Evolutionary conservation across 192 early-diverging fungal species (phyloP).

Genomic region (Entophlyctis helioformis): DNA sequence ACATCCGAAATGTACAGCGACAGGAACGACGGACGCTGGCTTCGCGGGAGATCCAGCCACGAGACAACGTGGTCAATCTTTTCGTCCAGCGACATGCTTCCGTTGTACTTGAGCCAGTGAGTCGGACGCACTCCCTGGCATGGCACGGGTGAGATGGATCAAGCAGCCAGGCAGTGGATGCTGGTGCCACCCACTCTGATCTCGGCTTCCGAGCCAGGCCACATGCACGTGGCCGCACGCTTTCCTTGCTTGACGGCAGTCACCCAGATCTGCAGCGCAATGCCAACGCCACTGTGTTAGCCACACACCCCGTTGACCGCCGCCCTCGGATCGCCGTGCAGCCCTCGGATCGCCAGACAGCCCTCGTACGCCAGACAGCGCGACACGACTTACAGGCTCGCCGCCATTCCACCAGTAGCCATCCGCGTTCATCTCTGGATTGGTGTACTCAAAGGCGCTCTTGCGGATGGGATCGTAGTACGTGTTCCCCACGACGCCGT

Average conservation of each 20-base stretch:
- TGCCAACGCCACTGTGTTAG: no score
- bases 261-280: conserved; percentile 78
- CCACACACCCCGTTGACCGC: no score
- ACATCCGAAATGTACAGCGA: conserved; percentile 71
- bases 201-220: conserved; percentile 42
- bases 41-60: conserved; percentile 70
- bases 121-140: conserved; percentile 49
- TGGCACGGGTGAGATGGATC: no score
- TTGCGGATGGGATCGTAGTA: conserved; percentile 67
- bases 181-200: no score
- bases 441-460: conserved; percentile 65
- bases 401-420: conserved; percentile 83
- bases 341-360: no score
- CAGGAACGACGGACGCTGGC: conserved; percentile 60
- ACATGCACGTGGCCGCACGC: conserved; percentile 69
- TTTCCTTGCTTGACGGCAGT: conserved; percentile 64
- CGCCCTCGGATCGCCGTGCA: no score
- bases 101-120: conserved; percentile 45
- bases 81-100: conserved; percentile 23
- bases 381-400: conserved; percentile 61
- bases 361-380: no score
- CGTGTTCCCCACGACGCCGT: conserved; percentile 83
- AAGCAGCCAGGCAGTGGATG: no score
- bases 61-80: conserved; percentile 49
- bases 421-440: conserved; percentile 44